These are phyloP conservation scores for Kwoniella sp. DNA, from an alignment of 768 basidiomycete genomes.

Conservation along the genomic window DNA sequence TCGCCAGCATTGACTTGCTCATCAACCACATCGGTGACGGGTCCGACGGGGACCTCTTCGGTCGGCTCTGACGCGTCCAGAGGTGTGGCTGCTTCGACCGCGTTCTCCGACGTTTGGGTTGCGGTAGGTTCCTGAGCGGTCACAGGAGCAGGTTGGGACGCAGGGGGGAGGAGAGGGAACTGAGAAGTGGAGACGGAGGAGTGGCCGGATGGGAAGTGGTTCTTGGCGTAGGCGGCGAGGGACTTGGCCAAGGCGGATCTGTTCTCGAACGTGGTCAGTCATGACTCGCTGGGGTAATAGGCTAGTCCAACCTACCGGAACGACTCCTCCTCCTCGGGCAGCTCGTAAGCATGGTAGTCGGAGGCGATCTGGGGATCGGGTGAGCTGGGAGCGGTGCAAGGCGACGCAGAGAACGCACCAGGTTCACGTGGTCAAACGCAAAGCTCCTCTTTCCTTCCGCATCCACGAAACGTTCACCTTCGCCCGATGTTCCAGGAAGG, in stretches of 20 bases:
- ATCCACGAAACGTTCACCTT: conserved; percentile 72
- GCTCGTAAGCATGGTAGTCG: conserved; percentile 63
- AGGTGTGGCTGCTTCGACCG: background rate
- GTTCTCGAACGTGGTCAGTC: background rate
- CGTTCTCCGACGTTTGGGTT: background rate
- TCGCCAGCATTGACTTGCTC: conserved; percentile 32
- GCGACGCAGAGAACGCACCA: too few relatives aligned
- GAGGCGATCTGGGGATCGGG: conserved; percentile 49
- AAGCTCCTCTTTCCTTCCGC: conserved; percentile 74
- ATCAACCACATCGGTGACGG: conserved; percentile 27
- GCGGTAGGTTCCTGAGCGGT: background rate
- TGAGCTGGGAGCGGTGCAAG: too few relatives aligned
- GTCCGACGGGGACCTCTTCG: background rate
- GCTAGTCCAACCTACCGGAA: conserved; percentile 59
- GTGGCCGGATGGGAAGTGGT: conserved; percentile 81
- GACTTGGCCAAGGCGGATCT: conserved; percentile 70
- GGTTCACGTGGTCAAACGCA: conserved; percentile 74
- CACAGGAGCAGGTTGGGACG: conserved; percentile 39
- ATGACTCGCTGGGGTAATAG: background rate
- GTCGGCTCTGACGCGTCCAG: background rate
- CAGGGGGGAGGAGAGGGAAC: conserved; percentile 54
- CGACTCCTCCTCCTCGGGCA: conserved; percentile 64
- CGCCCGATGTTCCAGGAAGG: conserved; percentile 54
- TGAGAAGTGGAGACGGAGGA: conserved; percentile 58
- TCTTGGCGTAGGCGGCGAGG: conserved; percentile 63